phyloP scores from a whole-genome alignment of 192 early-diverging fungal genomes.

The Funneliformis geosporum region DNA sequence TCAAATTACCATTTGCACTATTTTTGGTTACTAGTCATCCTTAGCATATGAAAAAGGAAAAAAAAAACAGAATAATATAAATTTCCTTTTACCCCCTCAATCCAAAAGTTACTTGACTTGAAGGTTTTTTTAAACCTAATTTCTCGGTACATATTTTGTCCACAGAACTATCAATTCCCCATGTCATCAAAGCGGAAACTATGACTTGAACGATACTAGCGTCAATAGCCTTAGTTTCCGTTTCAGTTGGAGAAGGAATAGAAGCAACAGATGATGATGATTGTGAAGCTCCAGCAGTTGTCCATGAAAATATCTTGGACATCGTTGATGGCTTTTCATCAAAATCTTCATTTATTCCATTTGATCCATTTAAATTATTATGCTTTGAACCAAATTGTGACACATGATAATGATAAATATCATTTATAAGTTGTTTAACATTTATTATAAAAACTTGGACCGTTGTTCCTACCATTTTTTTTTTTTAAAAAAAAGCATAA shows the following conservation, averaged over 20 bases:
- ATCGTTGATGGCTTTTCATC: conserved; percentile 12
- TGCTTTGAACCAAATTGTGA: conserved; percentile 28
- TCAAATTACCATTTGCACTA: conserved; percentile 69
- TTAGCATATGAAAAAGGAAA: background rate
- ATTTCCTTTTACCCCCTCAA: conserved; percentile 51
- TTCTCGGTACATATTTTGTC: conserved; percentile 47
- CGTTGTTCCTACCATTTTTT: background rate
- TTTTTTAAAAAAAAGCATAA: background rate
- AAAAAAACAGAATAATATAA: background rate
- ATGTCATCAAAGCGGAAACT: conserved; percentile 49
- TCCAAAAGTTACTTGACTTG: conserved; percentile 44
- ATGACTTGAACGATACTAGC: conserved; percentile 25
- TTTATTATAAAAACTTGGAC: conserved; percentile 28
- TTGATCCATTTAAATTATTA: background rate
- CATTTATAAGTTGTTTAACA: conserved; percentile 31
- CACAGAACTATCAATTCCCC: conserved; percentile 55
- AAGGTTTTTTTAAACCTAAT: conserved; percentile 36
- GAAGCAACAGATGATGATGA: conserved; percentile 8
- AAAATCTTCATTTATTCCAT: background rate
- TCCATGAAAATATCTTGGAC: conserved; percentile 33
- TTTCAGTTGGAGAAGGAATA: background rate
- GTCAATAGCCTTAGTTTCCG: conserved; percentile 11
- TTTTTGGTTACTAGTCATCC: background rate
- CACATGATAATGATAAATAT: conserved; percentile 35
- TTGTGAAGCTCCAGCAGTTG: conserved; percentile 2